Evolutionary conservation across 208 protist genomes (phyloP), one percentile per base, ranked within the genome.

Genomic region (Acanthamoeba sp.): DNA sequence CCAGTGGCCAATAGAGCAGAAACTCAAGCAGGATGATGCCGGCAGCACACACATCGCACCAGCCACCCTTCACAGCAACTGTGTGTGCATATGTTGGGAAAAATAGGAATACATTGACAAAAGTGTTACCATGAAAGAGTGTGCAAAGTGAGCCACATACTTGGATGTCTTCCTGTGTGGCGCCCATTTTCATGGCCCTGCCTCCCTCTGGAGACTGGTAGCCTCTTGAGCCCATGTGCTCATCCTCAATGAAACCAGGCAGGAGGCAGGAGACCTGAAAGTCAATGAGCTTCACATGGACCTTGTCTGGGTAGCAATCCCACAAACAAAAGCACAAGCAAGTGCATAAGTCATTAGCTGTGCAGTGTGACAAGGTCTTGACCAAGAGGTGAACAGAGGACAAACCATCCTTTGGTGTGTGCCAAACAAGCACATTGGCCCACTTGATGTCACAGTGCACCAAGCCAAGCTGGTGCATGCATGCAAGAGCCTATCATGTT

Each of bases 1-100:
- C 62, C 32, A 71, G 62, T 24, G 22, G 10, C 24, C 6, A 7
- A 20, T 36, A 1, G 32, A 71, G 62, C 24, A 71, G 62, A 16
- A 71, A 36, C 62, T 71, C 62, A n/a, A 71, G 6, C 10, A 71
- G 62, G 32, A 71, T 71, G 62, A 71, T 36, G 62, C 62, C 62
- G 10, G 62, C 62, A n/a, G 62, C 62, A 36, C 36, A 71, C 29
- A 71, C 62, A 14, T 71, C 62, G 27, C 62, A 71, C 10, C 29
- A 3, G 32, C 62, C 62, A 20, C 32, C 62, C 62, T 71, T 29
- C 24, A 20, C n/a, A 2, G 62, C 62, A 71, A 36, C 2, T n/a
- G n/a, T n/a, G n/a, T n/a, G n/a, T n/a, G n/a, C n/a, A n/a, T n/a
- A n/a, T n/a, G n/a, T n/a, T n/a, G 22, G 32, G 62, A 29, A 2